Conservation (phyloP, 805 yeast species). For the Starmerella sp. region DNA sequence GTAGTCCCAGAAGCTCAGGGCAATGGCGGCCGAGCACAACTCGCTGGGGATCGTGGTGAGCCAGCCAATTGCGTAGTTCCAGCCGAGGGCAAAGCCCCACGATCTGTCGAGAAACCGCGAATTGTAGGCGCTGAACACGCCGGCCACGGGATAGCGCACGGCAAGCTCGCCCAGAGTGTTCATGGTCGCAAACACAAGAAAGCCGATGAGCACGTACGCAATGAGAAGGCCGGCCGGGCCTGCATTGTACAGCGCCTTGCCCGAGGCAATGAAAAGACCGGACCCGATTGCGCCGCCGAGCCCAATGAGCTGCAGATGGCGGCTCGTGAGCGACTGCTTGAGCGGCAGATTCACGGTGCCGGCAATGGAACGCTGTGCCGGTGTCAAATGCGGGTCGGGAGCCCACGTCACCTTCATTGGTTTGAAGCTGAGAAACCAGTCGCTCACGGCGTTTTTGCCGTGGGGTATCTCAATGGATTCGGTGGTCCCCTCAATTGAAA, state of each 20-base stretch:
- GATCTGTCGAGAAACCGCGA: slow-evolving; percentile 55
- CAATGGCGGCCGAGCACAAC: slow-evolving; percentile 45
- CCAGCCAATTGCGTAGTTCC: slow-evolving; percentile 38
- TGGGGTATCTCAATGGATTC: neutral
- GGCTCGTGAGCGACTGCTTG: slow-evolving; percentile 36
- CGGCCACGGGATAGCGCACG: slow-evolving; percentile 51
- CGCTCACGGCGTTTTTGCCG: neutral
- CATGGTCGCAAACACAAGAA: slow-evolving; percentile 52
- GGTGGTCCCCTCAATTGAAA: neutral
- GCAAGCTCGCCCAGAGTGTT: slow-evolving; percentile 62
- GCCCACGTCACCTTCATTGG: slow-evolving; percentile 31
- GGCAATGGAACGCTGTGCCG: slow-evolving; percentile 30
- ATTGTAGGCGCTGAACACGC: slow-evolving; percentile 50
- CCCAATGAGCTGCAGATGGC: slow-evolving; percentile 65
- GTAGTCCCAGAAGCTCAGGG: slow-evolving; percentile 48
- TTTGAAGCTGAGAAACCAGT: slow-evolving; percentile 30
- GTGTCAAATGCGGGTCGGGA: slow-evolving; percentile 25
- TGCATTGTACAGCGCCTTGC: slow-evolving; percentile 40
- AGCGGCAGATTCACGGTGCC: slow-evolving; percentile 36
- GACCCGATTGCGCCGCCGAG: slow-evolving; percentile 67
- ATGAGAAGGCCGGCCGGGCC: slow-evolving; percentile 54
- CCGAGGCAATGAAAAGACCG: slow-evolving; percentile 61
- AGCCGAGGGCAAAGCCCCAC: slow-evolving; percentile 37
- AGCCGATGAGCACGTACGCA: slow-evolving; percentile 48
- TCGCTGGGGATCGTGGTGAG: slow-evolving; percentile 49